phyloP scores from a whole-genome alignment of 2,329 filamentous ascomycete genomes.

The Cladosporium sp. region DNA sequence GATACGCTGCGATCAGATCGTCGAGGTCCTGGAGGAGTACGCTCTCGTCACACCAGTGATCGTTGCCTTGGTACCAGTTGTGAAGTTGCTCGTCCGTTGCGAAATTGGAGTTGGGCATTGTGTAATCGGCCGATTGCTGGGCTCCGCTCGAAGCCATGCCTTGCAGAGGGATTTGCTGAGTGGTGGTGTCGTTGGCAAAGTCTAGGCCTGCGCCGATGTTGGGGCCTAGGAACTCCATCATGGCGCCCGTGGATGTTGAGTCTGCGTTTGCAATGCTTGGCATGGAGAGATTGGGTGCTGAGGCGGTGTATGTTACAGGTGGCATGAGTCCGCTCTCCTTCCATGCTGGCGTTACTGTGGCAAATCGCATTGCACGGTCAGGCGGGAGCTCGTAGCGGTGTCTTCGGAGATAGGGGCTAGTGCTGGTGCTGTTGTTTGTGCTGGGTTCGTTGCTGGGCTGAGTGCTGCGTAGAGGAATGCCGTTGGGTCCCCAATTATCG shows the following conservation, averaged over 20 bases:
- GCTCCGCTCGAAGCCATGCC: neutral
- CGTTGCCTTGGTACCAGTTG: constrained; percentile 20
- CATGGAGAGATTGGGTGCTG: constrained; percentile 15
- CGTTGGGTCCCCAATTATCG: constrained; percentile 21
- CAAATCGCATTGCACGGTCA: constrained; percentile 34
- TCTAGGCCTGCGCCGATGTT: constrained; percentile 28
- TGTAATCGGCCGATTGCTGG: neutral
- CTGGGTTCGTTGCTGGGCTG: constrained; percentile 2
- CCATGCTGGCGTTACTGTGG: constrained; percentile 35
- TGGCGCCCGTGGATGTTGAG: constrained; percentile 31
- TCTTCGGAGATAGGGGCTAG: constrained; percentile 28
- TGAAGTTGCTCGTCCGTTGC: neutral
- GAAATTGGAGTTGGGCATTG: constrained; percentile 3
- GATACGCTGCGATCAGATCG: constrained; percentile 30
- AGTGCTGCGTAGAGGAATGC: constrained; percentile 11
- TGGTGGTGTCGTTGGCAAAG: constrained; percentile 31
- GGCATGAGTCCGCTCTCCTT: constrained; percentile 36
- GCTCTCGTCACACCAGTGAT: constrained; percentile 19
- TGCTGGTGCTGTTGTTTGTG: constrained; percentile 17
- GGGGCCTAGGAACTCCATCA: constrained; percentile 36
- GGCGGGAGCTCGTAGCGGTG: constrained; percentile 33
- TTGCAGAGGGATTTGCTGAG: constrained; percentile 25
- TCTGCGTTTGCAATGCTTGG: constrained; percentile 24
- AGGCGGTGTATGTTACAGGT: constrained; percentile 24
- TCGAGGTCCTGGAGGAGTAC: constrained; percentile 29